Evolutionary conservation across 148 eudicot species (phyloP), one percentile per base, ranked within the genome.

Genomic region (Chenopodium berlandieri): DNA sequence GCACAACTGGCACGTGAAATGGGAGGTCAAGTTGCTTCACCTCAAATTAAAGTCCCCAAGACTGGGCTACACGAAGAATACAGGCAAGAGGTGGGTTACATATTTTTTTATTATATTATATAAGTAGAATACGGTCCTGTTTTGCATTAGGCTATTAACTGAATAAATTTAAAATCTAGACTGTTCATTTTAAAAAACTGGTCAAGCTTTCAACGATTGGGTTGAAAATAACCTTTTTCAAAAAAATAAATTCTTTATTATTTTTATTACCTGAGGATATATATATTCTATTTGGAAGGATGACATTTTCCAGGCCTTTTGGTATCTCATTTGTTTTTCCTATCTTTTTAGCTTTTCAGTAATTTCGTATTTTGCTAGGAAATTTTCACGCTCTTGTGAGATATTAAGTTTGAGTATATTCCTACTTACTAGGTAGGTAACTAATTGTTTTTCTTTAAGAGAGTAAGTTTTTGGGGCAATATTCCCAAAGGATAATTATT

Each of bases 1-100:
- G 98, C 94, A 80, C 83, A 89, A 17, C 94, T 90, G 82, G 89
- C 89, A 78, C 86, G 91, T 8, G 93, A 91, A 82, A 85, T 87
- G 78, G 87, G 79, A 83, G 78, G 81, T 82, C 88, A 86, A 75
- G 79, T 52, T 86, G 80, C 62, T 75, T 88, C 93, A 62, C 88
- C 92, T 76, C 87, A 82, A 12, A 40, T 73, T 63, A 91, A 86
- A 79, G 79, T 79, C 68, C 77, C 88, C 71, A 87, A 84, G 80
- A 77, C 83, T 82, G 75, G 80, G 82, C 44, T 83, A 56, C 78
- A 82, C 81, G 89, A 88, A 85, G 92, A 86, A 79, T 79, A 70
- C 76, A 94, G 87, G 83, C 88, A 80, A 76, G 88, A 92, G 95
- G 97, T 94, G 84, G 25, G n/a, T 77, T 54, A 77, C 23, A 48